These are phyloP conservation scores for Stephanodiscus triporus DNA, from an alignment of 108 stramenopile species.

Conservation along the genomic window DNA sequence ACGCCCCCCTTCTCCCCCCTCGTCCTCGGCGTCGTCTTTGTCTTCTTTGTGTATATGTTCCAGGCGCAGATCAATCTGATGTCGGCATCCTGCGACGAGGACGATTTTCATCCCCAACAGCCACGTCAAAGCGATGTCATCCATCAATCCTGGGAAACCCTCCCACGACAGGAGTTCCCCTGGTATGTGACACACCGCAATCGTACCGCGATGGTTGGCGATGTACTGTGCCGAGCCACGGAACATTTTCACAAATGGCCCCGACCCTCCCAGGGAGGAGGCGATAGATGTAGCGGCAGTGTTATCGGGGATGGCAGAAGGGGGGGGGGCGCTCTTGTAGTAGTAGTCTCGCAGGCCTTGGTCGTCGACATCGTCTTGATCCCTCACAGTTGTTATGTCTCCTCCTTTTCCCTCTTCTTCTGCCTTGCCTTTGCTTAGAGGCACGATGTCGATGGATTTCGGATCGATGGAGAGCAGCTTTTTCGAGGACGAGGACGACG, in stretches of 20 bases:
- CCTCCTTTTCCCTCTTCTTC: constrained; percentile 22
- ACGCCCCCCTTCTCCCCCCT: not conserved
- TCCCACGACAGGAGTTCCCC: constrained; percentile 71
- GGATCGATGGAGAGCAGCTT: constrained; percentile 46
- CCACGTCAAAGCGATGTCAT: constrained; percentile 92
- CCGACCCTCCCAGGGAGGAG: constrained; percentile 1
- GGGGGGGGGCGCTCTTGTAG: too few relatives aligned
- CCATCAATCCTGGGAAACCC: constrained; percentile 83
- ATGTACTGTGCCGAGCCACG: constrained; percentile 94
- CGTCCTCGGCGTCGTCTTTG: constrained; percentile 14
- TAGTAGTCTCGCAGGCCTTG: constrained; percentile 5
- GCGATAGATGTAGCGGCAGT: not conserved
- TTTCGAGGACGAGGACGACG: constrained; percentile 16
- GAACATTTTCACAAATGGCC: constrained; percentile 91
- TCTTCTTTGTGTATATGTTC: constrained; percentile 17
- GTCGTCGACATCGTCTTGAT: not conserved
- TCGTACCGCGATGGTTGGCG: constrained; percentile 88
- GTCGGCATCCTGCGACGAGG: constrained; percentile 79
- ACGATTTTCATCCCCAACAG: constrained; percentile 92
- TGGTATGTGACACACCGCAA: constrained; percentile 92
- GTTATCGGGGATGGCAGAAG: not conserved
- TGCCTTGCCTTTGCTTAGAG: constrained; percentile 24
- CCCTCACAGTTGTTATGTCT: not conserved
- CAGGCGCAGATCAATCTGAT: constrained; percentile 77
- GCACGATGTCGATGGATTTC: constrained; percentile 43